phyloP scores from a whole-genome alignment of 2,329 filamentous ascomycete genomes.

The Beauveria scarabaeidicola region DNA sequence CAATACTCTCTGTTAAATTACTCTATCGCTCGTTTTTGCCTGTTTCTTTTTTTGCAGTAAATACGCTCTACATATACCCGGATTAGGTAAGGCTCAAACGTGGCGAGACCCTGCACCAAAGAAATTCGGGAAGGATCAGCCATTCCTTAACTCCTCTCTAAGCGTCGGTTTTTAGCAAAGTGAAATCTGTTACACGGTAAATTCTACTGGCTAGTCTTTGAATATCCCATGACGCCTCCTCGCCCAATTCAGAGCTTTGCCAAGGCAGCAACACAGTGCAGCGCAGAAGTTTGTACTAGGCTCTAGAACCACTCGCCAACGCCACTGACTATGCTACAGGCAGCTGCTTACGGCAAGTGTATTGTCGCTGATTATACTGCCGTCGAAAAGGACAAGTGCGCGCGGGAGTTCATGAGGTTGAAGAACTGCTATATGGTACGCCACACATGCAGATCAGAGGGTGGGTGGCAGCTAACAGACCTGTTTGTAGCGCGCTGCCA shows the following conservation, averaged over 20 bases:
- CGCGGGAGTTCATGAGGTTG: constrained; percentile 71
- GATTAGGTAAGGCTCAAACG: background rate
- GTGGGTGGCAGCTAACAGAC: background rate
- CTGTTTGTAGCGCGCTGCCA: constrained; percentile 11
- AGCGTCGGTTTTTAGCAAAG: background rate
- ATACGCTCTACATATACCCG: too few relatives aligned
- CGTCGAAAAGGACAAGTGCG: constrained; percentile 84
- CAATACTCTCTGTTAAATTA: too few relatives aligned
- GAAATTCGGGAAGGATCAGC: background rate
- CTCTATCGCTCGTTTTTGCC: too few relatives aligned
- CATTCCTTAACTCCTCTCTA: background rate
- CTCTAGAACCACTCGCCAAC: background rate
- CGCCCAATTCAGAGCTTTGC: constrained; percentile 50
- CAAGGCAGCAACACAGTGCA: constrained; percentile 45
- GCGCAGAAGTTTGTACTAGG: constrained; percentile 37
- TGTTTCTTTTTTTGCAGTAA: too few relatives aligned
- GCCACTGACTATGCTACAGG: constrained; percentile 40
- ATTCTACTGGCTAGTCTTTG: background rate
- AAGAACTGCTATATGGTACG: constrained; percentile 83
- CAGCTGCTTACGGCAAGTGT: constrained; percentile 81
- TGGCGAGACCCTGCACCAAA: background rate
- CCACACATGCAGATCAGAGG: background rate
- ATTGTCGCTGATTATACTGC: constrained; percentile 84
- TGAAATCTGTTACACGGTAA: background rate
- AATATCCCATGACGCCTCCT: constrained; percentile 11